These are phyloP conservation scores for Polymyxa betae DNA, from an alignment of 208 protist species.

Conservation along the genomic window DNA sequence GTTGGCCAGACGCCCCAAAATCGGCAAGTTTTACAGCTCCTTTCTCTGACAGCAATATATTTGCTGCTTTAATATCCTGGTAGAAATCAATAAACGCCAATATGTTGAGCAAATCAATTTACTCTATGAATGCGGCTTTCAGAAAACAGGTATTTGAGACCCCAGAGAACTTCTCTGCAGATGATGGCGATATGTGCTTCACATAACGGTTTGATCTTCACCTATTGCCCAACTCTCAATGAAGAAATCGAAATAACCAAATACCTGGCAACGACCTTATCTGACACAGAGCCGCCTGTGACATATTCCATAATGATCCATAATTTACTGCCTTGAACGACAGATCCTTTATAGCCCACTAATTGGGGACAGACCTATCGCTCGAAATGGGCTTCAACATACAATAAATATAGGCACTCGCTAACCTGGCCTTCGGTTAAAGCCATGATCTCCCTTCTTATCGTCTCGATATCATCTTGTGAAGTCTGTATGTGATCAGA, in stretches of 20 bases:
- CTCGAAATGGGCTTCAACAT: background rate
- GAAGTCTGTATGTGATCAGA: background rate
- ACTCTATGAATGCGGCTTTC: constrained; percentile 46
- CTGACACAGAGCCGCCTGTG: background rate
- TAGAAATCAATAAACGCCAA: background rate
- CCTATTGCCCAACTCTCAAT: background rate
- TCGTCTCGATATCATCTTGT: constrained; percentile 48
- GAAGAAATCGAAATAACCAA: background rate
- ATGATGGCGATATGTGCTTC: constrained; percentile 32
- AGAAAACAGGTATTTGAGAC: constrained; percentile 35
- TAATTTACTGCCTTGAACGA: constrained; percentile 36
- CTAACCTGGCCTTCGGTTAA: constrained; percentile 4
- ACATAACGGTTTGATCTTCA: constrained; percentile 21
- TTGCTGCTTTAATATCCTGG: constrained; percentile 63
- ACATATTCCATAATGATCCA: constrained; percentile 57
- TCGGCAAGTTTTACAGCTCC: constrained; percentile 68
- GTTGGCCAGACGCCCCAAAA: constrained; percentile 62
- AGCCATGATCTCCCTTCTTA: constrained; percentile 14
- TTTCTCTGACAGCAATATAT: constrained; percentile 58
- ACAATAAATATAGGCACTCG: background rate
- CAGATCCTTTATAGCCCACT: constrained; percentile 51
- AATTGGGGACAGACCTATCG: background rate
- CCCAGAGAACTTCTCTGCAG: constrained; percentile 42
- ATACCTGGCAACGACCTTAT: background rate
- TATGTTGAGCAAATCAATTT: background rate